Evolutionary conservation across 1,139 yeast species (phyloP), one percentile per base, ranked within the genome.

Genomic region (Pichia sp.): DNA sequence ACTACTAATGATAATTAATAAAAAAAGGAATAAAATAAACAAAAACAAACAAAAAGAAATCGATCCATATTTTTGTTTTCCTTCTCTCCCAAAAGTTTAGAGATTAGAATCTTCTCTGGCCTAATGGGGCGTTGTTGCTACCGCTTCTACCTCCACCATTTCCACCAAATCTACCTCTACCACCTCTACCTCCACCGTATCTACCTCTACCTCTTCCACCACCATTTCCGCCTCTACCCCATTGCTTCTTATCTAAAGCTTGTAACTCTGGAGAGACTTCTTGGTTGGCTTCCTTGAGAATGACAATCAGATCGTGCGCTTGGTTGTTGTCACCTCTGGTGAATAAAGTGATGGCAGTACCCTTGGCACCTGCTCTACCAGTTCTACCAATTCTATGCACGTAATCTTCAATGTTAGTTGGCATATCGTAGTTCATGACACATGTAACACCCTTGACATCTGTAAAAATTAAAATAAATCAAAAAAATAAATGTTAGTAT

Each of bases 381-480:
- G 98, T 92, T 85, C 99, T 90, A 72, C 97, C 97, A 68, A 87
- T 87, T 74, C 95, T 82, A 73, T 87, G 95, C 59, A 93, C 97
- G 73, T 93, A 93, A 76, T 93, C 98, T 77, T 93, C 99, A 71
- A 91, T 88, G 77, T 92, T 93, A 75, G 91, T 91, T 68, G 99
- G 98, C 91, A 92, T 92, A 73, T 93, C 99, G 70, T 81, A 91
- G 84, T 93, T 93, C 71, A 93, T 81, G 59, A 93, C 99, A 67
- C 78, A 85, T 65, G 92, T 86, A 70, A 93, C 90, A 73, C 97
- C 98, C 80, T 93, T 93, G 75, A 93, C 99, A 76, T 93, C 98
- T 91, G 74, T 54, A 34, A 14, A n/a, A 42, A 46, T 47, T 43
- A 48, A 48, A 48, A 9, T 43, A 24, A 31, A 24, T 50, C 31